phyloP scores from a whole-genome alignment of 2,329 filamentous ascomycete genomes.

The Neurospora sp. region DNA sequence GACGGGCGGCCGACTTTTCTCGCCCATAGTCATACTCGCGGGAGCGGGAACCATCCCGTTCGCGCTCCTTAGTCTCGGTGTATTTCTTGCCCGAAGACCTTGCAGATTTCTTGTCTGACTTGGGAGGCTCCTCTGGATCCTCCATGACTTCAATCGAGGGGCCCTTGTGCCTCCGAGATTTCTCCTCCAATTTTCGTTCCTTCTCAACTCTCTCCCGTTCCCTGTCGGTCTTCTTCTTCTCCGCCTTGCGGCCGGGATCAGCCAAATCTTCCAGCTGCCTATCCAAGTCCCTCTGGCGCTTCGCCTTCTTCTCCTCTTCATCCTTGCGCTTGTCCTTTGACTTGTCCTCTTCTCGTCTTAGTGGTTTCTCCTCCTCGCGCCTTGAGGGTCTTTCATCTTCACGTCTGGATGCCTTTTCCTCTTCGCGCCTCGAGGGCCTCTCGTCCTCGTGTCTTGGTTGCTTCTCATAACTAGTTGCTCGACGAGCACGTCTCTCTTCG shows the following conservation, averaged over 20 bases:
- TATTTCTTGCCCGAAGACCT: slow-evolving; percentile 22
- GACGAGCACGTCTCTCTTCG: slow-evolving; percentile 15
- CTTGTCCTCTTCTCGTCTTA: slow-evolving; percentile 16
- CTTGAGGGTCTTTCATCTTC: slow-evolving; percentile 20
- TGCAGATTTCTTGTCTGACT: slow-evolving; percentile 20
- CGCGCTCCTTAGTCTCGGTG: slow-evolving; percentile 15
- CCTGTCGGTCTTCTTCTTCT: slow-evolving; percentile 22
- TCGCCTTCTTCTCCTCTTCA: slow-evolving; percentile 22
- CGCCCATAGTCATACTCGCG: slow-evolving; percentile 9
- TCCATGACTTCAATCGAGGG: slow-evolving; percentile 13
- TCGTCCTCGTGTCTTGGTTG: slow-evolving; percentile 31
- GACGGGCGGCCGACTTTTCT: slow-evolving; percentile 18
- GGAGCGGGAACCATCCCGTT: slow-evolving; percentile 6
- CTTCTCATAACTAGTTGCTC: slow-evolving; percentile 28
- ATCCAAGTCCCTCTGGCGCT: slow-evolving; percentile 20
- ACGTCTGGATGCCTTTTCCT: slow-evolving; percentile 21
- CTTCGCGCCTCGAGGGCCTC: slow-evolving; percentile 19
- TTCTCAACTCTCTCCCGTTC: slow-evolving; percentile 14
- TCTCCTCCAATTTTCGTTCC: slow-evolving; percentile 20
- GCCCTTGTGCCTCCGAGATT: slow-evolving; percentile 17
- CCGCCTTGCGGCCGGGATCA: slow-evolving; percentile 25
- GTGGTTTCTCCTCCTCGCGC: slow-evolving; percentile 14
- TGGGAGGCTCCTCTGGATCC: slow-evolving; percentile 17
- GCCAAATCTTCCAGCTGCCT: slow-evolving; percentile 23
- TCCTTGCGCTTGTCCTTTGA: slow-evolving; percentile 27